Percentiles rank a stretch among this genome's conserved stretches.
Evolutionary conservation across 2,329 filamentous ascomycete species (phyloP).

Genomic region (Alternaria alternata): DNA sequence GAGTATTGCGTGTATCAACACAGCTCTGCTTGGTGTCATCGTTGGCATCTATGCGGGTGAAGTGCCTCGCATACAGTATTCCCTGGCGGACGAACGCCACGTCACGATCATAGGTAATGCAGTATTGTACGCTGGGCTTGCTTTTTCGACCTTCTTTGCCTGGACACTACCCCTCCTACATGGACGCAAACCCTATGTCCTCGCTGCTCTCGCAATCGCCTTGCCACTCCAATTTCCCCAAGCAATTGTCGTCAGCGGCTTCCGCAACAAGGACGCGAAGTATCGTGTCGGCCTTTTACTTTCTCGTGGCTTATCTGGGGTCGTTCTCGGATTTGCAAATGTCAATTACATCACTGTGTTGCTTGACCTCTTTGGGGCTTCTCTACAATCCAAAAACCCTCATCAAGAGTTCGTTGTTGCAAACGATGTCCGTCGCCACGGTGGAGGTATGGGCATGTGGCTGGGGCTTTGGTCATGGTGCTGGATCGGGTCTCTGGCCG

Average conservation of each 20-base stretch:
- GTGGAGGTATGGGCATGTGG: conserved; percentile 83
- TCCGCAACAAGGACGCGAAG: conserved; percentile 59
- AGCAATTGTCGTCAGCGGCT: conserved; percentile 67
- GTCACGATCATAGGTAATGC: conserved; percentile 76
- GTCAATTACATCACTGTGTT: conserved; percentile 78
- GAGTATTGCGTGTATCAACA: conserved; percentile 74
- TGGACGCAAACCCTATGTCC: conserved; percentile 79
- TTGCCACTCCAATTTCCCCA: conserved; percentile 80
- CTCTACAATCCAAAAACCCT: conserved; percentile 74
- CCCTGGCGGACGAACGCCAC: conserved; percentile 73
- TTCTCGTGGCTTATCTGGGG: conserved; percentile 71
- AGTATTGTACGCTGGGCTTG: conserved; percentile 74
- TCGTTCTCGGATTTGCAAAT: conserved; percentile 75
- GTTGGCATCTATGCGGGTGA: conserved; percentile 79
- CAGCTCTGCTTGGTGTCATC: conserved; percentile 73
- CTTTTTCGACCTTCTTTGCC: conserved; percentile 72
- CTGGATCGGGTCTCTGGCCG: conserved; percentile 73
- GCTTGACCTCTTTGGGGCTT: conserved; percentile 79
- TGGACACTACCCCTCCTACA: conserved; percentile 80
- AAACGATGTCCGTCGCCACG: conserved; percentile 75
- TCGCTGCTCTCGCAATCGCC: conserved; percentile 71
- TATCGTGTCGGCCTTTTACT: conserved; percentile 70
- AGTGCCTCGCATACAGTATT: conserved; percentile 81
- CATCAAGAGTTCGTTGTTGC: conserved; percentile 75
- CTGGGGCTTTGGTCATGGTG: conserved; percentile 71